Percentiles rank a stretch among this genome's conserved stretches.
These are phyloP conservation scores for Hysterium pulicare DNA, from an alignment of 2,329 filamentous ascomycete species.

Conservation along the genomic window DNA sequence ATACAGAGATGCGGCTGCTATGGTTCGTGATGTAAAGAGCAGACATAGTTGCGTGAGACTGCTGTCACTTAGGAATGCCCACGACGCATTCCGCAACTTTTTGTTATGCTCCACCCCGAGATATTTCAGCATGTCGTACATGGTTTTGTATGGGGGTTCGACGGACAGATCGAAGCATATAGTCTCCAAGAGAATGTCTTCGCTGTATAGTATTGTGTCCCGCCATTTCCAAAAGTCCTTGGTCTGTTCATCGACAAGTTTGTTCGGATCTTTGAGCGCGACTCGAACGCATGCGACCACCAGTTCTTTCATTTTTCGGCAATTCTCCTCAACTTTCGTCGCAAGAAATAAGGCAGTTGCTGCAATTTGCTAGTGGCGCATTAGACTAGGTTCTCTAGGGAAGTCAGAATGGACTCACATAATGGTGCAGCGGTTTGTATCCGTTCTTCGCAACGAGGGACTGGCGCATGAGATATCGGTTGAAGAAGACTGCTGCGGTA, in stretches of 20 bases:
- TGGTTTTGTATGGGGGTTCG: slow-evolving; percentile 79
- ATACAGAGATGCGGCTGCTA: slow-evolving; percentile 83
- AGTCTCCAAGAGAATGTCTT: slow-evolving; percentile 86
- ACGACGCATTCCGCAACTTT: slow-evolving; percentile 76
- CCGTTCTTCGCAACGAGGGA: slow-evolving; percentile 71
- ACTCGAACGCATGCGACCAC: slow-evolving; percentile 92
- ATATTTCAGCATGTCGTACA: slow-evolving; percentile 76
- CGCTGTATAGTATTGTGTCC: slow-evolving; percentile 86
- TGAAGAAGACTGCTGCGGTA: slow-evolving; percentile 91
- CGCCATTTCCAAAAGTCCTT: slow-evolving; percentile 99
- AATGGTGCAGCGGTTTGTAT: slow-evolving; percentile 76
- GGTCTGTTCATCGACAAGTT: slow-evolving; percentile 91
- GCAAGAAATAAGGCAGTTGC: slow-evolving; percentile 90
- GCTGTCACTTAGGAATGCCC: slow-evolving; percentile 92
- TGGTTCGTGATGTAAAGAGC: slow-evolving; percentile 71
- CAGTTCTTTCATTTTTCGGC: slow-evolving; percentile 90
- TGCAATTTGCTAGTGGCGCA: slow-evolving; percentile 62
- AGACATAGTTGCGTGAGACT: slow-evolving; percentile 82
- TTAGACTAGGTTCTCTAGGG: slow-evolving; percentile 5
- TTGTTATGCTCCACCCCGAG: slow-evolving; percentile 77
- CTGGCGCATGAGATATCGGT: slow-evolving; percentile 90
- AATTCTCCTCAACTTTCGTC: slow-evolving; percentile 96
- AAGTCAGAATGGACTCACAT: slow-evolving; percentile 43
- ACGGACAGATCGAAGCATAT: slow-evolving; percentile 93
- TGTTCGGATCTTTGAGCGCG: slow-evolving; percentile 87